These are phyloP conservation scores for Beauveria rudraprayagi DNA, from an alignment of 2,329 filamentous ascomycete species.

Conservation along the genomic window DNA sequence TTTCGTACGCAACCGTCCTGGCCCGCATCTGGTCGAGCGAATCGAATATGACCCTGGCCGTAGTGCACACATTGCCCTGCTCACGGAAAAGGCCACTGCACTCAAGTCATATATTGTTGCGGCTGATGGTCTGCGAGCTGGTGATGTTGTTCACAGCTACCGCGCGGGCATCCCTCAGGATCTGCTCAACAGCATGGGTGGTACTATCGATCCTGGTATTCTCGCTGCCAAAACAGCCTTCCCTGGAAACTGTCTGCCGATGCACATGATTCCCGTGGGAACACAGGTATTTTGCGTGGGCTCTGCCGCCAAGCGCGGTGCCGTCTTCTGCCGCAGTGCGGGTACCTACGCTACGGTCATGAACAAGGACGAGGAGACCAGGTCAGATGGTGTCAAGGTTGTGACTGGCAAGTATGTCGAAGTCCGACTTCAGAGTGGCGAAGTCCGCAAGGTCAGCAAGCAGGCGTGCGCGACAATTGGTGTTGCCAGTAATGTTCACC, in stretches of 20 bases:
- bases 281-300: constrained; percentile 88
- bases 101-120: constrained; percentile 87
- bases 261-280: constrained; percentile 95
- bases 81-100: constrained; percentile 66
- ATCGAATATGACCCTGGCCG: constrained; percentile 95
- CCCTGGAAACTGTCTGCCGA: constrained; percentile 86
- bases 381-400: constrained; percentile 49
- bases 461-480: constrained; percentile 94
- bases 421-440: constrained; percentile 83
- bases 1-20: constrained; percentile 69
- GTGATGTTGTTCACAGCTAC: constrained; percentile 89
- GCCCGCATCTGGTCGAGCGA: constrained; percentile 80
- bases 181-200: constrained; percentile 85
- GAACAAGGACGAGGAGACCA: constrained; percentile 74
- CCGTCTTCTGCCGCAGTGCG: constrained; percentile 89
- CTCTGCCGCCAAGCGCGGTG: constrained; percentile 61
- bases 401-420: constrained; percentile 72
- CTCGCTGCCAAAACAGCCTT: constrained; percentile 89
- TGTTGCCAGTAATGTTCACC: constrained; percentile 85
- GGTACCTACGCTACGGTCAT: constrained; percentile 86
- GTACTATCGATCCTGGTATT: constrained; percentile 87
- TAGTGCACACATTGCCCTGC: constrained; percentile 83
- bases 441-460: constrained; percentile 80
- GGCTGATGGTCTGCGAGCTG: constrained; percentile 86
- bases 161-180: constrained; percentile 80